Evolutionary conservation across 2,329 filamentous ascomycete species (phyloP).

Genomic region (Penicillium sp.): DNA sequence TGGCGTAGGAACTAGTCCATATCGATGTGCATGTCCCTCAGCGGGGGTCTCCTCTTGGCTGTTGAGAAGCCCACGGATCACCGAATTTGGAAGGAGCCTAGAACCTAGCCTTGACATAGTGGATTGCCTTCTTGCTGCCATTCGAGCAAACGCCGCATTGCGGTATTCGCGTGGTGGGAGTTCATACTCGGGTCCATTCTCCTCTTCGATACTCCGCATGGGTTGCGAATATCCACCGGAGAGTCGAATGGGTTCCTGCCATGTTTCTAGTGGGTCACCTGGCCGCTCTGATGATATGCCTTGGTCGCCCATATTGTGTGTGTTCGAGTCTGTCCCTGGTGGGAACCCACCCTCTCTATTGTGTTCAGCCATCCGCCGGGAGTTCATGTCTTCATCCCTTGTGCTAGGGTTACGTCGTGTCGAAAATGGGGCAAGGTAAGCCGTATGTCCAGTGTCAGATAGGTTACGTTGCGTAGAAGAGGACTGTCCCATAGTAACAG

Average conservation of each 20-base stretch:
- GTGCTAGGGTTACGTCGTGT: constrained; percentile 22
- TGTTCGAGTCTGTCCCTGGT: constrained; percentile 16
- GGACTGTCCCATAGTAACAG: constrained; percentile 46
- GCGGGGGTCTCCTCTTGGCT: constrained; percentile 48
- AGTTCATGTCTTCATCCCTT: constrained; percentile 40
- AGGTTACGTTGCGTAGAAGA: constrained; percentile 42
- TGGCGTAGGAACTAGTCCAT: constrained; percentile 42
- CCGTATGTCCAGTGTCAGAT: constrained; percentile 28
- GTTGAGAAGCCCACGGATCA: constrained; percentile 44
- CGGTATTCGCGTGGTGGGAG: constrained; percentile 32
- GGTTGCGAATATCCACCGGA: constrained; percentile 17
- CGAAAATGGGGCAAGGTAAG: constrained; percentile 22
- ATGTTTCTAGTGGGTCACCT: constrained; percentile 14
- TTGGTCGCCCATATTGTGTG: constrained; percentile 11
- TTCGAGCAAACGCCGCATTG: constrained; percentile 33
- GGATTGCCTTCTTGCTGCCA: constrained; percentile 45
- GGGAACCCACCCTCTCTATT: constrained; percentile 23
- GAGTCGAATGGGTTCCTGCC: constrained; percentile 20
- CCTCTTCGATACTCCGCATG: constrained; percentile 40
- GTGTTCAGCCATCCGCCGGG: constrained; percentile 30
- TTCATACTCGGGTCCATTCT: constrained; percentile 36
- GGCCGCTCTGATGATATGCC: constrained; percentile 12
- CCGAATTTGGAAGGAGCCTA: constrained; percentile 48
- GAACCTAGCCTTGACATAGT: constrained; percentile 51
- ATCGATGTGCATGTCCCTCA: constrained; percentile 47